Conservation (phyloP, 306 rosid species). For the Sophora flavescens region DNA sequence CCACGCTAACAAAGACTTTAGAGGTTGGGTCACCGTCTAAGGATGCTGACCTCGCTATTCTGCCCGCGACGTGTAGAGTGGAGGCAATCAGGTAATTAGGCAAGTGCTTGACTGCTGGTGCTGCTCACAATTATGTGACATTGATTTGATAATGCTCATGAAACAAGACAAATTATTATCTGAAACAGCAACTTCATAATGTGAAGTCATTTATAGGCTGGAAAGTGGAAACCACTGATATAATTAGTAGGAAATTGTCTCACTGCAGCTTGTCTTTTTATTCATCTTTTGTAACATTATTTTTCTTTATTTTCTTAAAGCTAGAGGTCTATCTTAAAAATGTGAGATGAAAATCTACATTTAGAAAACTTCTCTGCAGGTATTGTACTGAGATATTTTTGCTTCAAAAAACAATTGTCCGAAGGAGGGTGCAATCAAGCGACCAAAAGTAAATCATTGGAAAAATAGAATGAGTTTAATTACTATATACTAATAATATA, state of each 20-base stretch:
- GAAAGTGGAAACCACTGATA: neutral
- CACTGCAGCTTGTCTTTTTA: too few relatives aligned
- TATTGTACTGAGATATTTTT: neutral
- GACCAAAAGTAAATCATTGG: too few relatives aligned
- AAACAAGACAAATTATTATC: conserved; percentile 36
- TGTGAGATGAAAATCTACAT: too few relatives aligned
- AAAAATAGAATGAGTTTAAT: too few relatives aligned
- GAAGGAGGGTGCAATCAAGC: too few relatives aligned
- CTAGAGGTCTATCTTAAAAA: neutral
- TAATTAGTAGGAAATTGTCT: too few relatives aligned
- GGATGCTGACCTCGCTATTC: conserved; percentile 22
- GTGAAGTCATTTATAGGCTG: conserved; percentile 21
- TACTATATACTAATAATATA: too few relatives aligned
- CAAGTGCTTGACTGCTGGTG: neutral
- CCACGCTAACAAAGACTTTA: neutral
- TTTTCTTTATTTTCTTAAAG: neutral
- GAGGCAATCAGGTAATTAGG: neutral
- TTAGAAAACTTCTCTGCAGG: neutral
- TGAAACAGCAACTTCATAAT: neutral
- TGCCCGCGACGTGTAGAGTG: conserved; percentile 6
- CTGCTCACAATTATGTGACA: neutral
- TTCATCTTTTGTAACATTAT: neutral
- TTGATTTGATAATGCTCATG: conserved; percentile 17
- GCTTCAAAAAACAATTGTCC: neutral
- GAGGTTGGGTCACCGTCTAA: conserved; percentile 9